phyloP scores from a whole-genome alignment of 179 eudicot genomes.

The Silene noctiflora region DNA sequence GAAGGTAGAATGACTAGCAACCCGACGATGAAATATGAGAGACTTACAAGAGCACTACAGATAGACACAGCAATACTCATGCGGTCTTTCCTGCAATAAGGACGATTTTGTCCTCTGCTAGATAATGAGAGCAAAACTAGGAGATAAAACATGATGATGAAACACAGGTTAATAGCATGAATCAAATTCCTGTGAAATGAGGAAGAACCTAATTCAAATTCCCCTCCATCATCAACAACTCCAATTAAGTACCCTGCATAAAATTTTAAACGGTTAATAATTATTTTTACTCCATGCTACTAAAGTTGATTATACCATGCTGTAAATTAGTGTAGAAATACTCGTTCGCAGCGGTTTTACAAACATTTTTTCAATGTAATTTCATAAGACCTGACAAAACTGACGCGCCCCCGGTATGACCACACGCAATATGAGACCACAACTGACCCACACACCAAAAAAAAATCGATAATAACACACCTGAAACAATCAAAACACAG shows the following conservation, averaged over 20 bases:
- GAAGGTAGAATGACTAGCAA: constrained; percentile 26
- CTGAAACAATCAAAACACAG: too few species aligned
- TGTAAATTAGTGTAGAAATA: neutral
- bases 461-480: too few species aligned
- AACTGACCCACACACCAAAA: too few species aligned
- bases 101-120: neutral
- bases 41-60: constrained; percentile 40
- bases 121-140: constrained; percentile 8
- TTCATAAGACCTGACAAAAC: too few species aligned
- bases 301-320: neutral
- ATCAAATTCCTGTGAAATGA: constrained; percentile 22
- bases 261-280: neutral
- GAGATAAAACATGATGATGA: constrained; percentile 18
- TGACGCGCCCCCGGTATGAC: too few species aligned
- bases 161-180: constrained; percentile 13
- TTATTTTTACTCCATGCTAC: neutral
- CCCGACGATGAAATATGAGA: constrained; percentile 37
- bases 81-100: constrained; percentile 25
- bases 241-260: constrained; percentile 22
- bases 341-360: too few species aligned
- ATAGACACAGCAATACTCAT: constrained; percentile 26
- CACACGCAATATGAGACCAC: too few species aligned
- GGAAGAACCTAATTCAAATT: constrained; percentile 18
- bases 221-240: constrained; percentile 9
- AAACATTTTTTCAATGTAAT: too few species aligned